Conservation (phyloP, 495 filamentous ascomycete genomes). For the Neurospora terricola region DNA sequence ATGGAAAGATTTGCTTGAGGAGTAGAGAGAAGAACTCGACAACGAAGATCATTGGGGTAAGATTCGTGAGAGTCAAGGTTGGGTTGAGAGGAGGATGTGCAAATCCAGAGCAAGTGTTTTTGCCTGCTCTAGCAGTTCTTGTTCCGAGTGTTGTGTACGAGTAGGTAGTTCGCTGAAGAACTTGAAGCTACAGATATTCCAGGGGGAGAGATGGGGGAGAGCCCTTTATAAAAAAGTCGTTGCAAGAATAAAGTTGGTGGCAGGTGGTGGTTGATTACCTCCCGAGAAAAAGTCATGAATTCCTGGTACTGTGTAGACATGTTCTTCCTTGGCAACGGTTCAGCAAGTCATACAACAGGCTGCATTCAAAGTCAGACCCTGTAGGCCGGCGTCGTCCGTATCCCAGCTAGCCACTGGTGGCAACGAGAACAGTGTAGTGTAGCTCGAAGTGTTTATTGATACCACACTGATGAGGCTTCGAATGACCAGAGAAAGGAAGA, state of each 20-base stretch:
- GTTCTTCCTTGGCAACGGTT: background rate
- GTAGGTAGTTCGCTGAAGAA: background rate
- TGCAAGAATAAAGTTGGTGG: background rate
- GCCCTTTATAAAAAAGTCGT: background rate
- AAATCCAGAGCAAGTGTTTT: background rate
- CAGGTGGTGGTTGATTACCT: background rate
- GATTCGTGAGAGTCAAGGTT: background rate
- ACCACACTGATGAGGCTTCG: background rate
- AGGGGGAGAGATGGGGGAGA: background rate
- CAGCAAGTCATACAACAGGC: background rate
- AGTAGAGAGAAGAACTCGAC: slow-evolving; percentile 35
- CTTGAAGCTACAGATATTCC: background rate
- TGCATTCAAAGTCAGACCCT: background rate
- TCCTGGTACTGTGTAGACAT: background rate
- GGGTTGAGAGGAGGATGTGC: background rate
- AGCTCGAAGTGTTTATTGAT: background rate
- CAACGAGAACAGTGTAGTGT: too few species aligned
- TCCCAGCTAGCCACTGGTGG: too few species aligned
- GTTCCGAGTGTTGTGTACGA: background rate
- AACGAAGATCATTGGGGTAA: slow-evolving; percentile 25
- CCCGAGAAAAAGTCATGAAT: background rate
- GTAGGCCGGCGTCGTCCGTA: too few species aligned
- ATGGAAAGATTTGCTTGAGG: slow-evolving; percentile 25
- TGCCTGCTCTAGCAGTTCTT: background rate
- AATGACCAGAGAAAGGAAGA: background rate